Evolutionary conservation across 208 protist genomes (phyloP).

Genomic region (Trichomonas tenax): DNA sequence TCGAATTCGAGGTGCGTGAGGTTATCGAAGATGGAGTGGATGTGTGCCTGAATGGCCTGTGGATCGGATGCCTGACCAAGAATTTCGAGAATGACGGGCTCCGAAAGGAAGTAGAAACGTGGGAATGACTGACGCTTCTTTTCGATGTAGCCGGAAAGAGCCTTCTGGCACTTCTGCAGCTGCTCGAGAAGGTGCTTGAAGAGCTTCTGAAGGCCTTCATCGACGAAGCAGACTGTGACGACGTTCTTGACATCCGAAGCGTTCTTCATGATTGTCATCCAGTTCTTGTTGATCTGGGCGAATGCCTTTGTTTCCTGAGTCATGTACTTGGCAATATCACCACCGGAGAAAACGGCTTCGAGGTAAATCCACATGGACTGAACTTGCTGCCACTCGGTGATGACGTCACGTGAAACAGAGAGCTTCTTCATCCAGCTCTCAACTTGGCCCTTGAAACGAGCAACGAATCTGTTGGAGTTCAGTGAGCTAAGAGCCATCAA

Average conservation of each 20-base stretch:
- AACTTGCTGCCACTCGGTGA: conserved; percentile 58
- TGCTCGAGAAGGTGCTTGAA: conserved; percentile 77
- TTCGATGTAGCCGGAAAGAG: conserved; percentile 85
- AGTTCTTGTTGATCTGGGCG: conserved; percentile 79
- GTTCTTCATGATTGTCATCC: conserved; percentile 80
- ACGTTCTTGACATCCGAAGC: conserved; percentile 74
- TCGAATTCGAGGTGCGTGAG: conserved; percentile 28
- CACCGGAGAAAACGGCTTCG: conserved; percentile 79
- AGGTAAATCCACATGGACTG: conserved; percentile 76
- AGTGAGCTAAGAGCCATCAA: conserved; percentile 24
- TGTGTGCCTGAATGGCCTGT: conserved; percentile 32
- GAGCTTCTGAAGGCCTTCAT: conserved; percentile 71
- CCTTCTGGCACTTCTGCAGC: conserved; percentile 86
- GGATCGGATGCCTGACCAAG: conserved; percentile 63
- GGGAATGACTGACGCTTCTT: conserved; percentile 86
- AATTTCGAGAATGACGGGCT: conserved; percentile 85
- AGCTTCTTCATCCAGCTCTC: conserved; percentile 48
- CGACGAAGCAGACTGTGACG: conserved; percentile 69
- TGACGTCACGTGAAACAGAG: conserved; percentile 39
- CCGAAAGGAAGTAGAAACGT: conserved; percentile 94
- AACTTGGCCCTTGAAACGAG: conserved; percentile 52
- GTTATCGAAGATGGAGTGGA: conserved; percentile 31
- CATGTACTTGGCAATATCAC: conserved; percentile 85
- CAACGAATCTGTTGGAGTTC: conserved; percentile 47
- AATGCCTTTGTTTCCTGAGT: conserved; percentile 84